Base-by-base conservation (phyloP, 2,329 filamentous ascomycete species). In the Curvularia lunata region DNA sequence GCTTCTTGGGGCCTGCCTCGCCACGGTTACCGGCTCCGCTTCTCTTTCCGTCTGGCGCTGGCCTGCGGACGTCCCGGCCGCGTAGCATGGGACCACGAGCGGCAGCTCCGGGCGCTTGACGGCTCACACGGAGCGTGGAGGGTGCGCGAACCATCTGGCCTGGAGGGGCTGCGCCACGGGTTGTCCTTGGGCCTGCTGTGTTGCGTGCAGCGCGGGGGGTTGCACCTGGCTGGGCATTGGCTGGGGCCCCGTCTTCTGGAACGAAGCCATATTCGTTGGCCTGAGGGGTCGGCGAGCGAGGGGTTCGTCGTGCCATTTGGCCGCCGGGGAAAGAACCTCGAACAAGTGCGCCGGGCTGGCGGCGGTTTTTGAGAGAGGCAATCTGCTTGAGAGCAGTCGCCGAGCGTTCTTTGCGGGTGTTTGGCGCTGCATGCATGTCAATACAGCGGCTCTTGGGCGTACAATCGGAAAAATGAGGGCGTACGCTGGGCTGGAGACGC, bases 71-170 rank as follows among this genome's bases (percentile, higher is more conserved):
- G 4, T 64, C 62, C 28, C 72, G 67, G 16, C 62, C 70, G 3
- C 68, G 59, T 12, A 73, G 67, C 25, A 73, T 72, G 18, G 71
- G 71, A 3, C 50, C 54, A 16, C 63, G 59, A 37, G 40, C 48
- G 30, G 54, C 41, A 18, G 59, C 59, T 16, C 56, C 58, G 9
- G 57, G 48, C 25, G 57, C 47, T 19, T 62, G 58, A 27, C 55
- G 55, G 13, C 38, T 59, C 23, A 71, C 63, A 30, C 68, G 67
- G 25, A 74, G 62, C 9, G 62, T 62, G 12, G 67, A 51, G 5
- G 74, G 74, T 8, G 71, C 73, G 63, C 72, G 72, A 19, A 66
- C 67, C 67, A 76, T 71, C 25, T 61, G 67, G 40, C 67, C 69
- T 37, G 67, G 66, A n/a, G 63, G 62, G 28, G 61, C 54, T 25